A percentile compares a stretch with the other conserved stretches of the same genome.
Conservation (phyloP, 1,284 basidiomycete species). For the Cryptococcus wingfieldii region DNA sequence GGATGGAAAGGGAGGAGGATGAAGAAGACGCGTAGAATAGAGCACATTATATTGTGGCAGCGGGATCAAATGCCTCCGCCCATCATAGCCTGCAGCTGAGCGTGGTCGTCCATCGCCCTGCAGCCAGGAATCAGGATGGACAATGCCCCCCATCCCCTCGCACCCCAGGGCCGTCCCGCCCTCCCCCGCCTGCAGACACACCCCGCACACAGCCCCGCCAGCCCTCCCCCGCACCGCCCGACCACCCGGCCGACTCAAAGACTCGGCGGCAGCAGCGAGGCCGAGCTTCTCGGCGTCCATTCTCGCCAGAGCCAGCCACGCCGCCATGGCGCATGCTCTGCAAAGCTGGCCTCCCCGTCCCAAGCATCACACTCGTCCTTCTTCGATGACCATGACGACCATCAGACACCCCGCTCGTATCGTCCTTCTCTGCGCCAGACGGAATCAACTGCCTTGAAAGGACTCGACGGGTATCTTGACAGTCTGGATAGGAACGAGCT, state of each 20-base stretch:
- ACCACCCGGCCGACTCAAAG: slow-evolving; percentile 6
- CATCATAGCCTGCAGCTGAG: too few relatives aligned
- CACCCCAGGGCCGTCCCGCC: neutral
- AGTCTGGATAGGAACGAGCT: slow-evolving; percentile 32
- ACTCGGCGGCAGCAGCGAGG: slow-evolving; percentile 11
- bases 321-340: neutral
- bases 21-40: too few relatives aligned
- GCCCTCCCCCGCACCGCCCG: slow-evolving; percentile 1
- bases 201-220: neutral
- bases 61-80: too few relatives aligned
- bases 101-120: too few relatives aligned
- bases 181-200: neutral
- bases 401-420: neutral
- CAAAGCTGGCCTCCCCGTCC: neutral
- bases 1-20: neutral
- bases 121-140: too few relatives aligned
- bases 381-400: neutral
- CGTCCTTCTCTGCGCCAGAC: slow-evolving; percentile 3
- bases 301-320: slow-evolving; percentile 4
- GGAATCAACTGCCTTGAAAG: slow-evolving; percentile 2
- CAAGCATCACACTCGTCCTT: neutral
- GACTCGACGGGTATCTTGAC: slow-evolving; percentile 18
- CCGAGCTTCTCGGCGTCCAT: slow-evolving; percentile 25
- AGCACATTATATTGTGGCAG: too few relatives aligned
- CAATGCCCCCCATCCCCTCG: neutral